Conservation (phyloP, 2,329 filamentous ascomycete species). For the Colletotrichum trifolii region DNA sequence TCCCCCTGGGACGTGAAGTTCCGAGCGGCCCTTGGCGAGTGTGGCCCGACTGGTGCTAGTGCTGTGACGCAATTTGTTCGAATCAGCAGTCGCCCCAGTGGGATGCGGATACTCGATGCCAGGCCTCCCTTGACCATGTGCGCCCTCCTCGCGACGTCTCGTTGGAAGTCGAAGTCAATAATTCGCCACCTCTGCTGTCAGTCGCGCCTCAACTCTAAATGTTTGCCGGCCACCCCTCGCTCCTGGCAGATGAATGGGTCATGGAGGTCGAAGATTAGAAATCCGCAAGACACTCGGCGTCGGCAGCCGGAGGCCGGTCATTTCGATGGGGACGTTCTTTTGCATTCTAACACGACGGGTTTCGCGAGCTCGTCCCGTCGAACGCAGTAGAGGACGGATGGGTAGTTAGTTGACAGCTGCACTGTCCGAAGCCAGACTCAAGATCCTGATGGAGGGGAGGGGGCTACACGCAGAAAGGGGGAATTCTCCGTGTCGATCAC, state of each 20-base stretch:
- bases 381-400: slow-evolving; percentile 9
- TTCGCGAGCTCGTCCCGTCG: slow-evolving; percentile 19
- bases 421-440: slow-evolving; percentile 18
- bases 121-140: slow-evolving; percentile 20
- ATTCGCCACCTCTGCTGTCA: slow-evolving; percentile 27
- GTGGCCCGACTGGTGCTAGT: slow-evolving; percentile 27
- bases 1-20: neutral
- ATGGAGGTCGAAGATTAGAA: slow-evolving; percentile 26
- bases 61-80: slow-evolving; percentile 37
- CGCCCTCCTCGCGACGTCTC: slow-evolving; percentile 3
- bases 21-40: neutral
- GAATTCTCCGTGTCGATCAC: slow-evolving; percentile 24
- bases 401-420: slow-evolving; percentile 7
- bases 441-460: slow-evolving; percentile 25
- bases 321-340: neutral
- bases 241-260: slow-evolving; percentile 15
- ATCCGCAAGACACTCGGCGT: slow-evolving; percentile 4
- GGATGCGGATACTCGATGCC: slow-evolving; percentile 18
- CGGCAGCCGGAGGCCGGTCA: slow-evolving; percentile 5
- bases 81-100: slow-evolving; percentile 18
- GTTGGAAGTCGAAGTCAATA: slow-evolving; percentile 19
- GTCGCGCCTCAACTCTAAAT: neutral
- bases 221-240: slow-evolving; percentile 22
- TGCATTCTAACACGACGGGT: slow-evolving; percentile 15
- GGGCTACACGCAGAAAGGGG: slow-evolving; percentile 6